phyloP scores from a whole-genome alignment of 352 stramenopile species.

The Phytophthora vignae region DNA sequence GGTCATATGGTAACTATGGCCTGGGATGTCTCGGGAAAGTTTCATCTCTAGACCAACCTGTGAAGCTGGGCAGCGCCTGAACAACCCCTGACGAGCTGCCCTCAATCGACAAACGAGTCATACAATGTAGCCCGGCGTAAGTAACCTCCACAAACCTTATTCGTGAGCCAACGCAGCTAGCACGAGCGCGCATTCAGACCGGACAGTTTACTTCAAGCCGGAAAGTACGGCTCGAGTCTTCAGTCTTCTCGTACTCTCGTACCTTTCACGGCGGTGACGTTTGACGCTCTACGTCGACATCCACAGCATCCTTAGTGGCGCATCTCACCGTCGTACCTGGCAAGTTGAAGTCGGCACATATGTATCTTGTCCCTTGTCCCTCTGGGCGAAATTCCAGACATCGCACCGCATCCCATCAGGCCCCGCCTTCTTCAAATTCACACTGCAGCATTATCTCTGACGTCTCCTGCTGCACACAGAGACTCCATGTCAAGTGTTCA shows the following conservation, averaged over 20 bases:
- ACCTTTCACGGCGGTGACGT: background rate
- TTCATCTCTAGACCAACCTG: background rate
- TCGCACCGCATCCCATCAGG: background rate
- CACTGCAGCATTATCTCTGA: background rate
- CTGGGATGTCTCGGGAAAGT: background rate
- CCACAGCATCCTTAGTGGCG: background rate
- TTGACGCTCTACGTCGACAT: background rate
- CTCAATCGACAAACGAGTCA: background rate
- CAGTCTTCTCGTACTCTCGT: background rate
- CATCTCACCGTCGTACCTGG: background rate
- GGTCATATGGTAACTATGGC: background rate
- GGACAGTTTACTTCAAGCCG: background rate
- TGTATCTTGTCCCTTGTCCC: background rate
- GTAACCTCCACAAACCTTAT: background rate
- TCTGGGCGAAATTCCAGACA: background rate
- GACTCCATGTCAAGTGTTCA: background rate
- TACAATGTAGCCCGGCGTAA: background rate
- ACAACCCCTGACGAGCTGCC: background rate
- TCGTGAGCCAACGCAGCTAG: background rate
- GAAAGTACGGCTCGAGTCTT: background rate
- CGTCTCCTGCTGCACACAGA: background rate
- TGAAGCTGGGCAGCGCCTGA: background rate
- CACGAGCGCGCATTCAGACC: background rate
- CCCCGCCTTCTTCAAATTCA: background rate
- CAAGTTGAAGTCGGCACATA: background rate